These are phyloP conservation scores for Vigna hirtella DNA, from an alignment of 306 rosid genomes.

Conservation along the genomic window DNA sequence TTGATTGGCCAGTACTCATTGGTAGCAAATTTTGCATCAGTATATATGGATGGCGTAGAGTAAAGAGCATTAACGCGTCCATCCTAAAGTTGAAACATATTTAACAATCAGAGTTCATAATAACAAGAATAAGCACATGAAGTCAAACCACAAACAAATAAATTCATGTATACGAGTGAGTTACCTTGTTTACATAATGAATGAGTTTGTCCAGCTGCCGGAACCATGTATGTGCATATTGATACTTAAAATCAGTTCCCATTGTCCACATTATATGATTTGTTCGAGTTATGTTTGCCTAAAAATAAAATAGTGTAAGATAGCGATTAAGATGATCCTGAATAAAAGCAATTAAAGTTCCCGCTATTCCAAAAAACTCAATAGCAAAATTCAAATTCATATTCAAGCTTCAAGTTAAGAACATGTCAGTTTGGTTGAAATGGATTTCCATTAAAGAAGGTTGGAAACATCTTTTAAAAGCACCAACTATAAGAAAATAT, in stretches of 20 bases:
- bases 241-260: slow-evolving; percentile 99
- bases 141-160: slow-evolving; percentile 22
- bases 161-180: slow-evolving; percentile 19
- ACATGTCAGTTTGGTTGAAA: slow-evolving; percentile 13
- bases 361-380: slow-evolving; percentile 9
- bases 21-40: slow-evolving; percentile 82
- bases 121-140: slow-evolving; percentile 27
- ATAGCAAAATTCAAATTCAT: slow-evolving; percentile 13
- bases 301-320: slow-evolving; percentile 46
- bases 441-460: slow-evolving; percentile 21
- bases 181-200: slow-evolving; percentile 93
- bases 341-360: slow-evolving; percentile 29
- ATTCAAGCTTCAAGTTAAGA: slow-evolving; percentile 39
- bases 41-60: slow-evolving; percentile 91
- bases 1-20: slow-evolving; percentile 81
- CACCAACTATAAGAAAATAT: slow-evolving; percentile 2
- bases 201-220: slow-evolving; percentile 93
- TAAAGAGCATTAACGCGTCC: slow-evolving; percentile 91
- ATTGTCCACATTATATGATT: slow-evolving; percentile 98
- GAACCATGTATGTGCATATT: slow-evolving; percentile 92
- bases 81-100: slow-evolving; percentile 62
- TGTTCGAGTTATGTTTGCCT: slow-evolving; percentile 96
- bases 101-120: slow-evolving; percentile 30
- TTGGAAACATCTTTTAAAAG: slow-evolving; percentile 33
- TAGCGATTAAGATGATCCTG: slow-evolving; percentile 32